Conservation (phyloP, 805 yeast species). For the Yarrowia yakushimensis region DNA sequence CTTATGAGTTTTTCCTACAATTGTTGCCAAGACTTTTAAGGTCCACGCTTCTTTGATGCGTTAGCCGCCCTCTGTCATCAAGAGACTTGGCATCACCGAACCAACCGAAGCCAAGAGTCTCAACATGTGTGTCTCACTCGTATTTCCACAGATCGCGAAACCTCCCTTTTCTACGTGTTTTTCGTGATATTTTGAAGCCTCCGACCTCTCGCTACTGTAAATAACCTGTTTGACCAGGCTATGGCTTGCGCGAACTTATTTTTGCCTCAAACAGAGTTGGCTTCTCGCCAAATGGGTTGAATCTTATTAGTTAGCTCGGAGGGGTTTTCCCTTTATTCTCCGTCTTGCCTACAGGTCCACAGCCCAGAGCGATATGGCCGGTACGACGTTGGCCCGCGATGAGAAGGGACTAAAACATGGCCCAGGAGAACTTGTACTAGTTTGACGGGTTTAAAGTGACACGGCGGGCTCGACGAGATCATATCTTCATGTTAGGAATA, state of each 20-base stretch:
- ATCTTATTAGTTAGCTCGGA: not conserved
- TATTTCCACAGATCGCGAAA: not conserved
- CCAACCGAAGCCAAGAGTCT: conserved; percentile 12
- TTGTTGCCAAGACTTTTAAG: conserved; percentile 14
- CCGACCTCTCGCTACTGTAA: not conserved
- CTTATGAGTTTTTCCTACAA: not conserved
- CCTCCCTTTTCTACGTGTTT: not conserved
- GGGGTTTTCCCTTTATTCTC: not conserved
- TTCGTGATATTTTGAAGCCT: not conserved
- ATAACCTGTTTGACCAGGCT: not conserved
- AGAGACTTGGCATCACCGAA: not conserved
- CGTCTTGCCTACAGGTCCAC: not conserved
- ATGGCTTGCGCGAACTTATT: conserved; percentile 13
- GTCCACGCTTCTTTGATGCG: conserved; percentile 20
- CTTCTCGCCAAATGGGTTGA: conserved; percentile 2
- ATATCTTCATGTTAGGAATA: not conserved
- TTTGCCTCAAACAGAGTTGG: not conserved
- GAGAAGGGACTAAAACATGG: not conserved
- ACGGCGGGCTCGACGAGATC: not conserved
- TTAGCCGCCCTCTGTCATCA: not conserved
- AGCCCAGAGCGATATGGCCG: not conserved
- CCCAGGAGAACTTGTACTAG: not conserved
- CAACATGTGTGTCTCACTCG: not conserved
- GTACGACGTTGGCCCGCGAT: not conserved
- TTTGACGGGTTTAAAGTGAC: not conserved